phyloP scores from a whole-genome alignment of 2,329 filamentous ascomycete species.

The Aurifilum marmelostoma region DNA sequence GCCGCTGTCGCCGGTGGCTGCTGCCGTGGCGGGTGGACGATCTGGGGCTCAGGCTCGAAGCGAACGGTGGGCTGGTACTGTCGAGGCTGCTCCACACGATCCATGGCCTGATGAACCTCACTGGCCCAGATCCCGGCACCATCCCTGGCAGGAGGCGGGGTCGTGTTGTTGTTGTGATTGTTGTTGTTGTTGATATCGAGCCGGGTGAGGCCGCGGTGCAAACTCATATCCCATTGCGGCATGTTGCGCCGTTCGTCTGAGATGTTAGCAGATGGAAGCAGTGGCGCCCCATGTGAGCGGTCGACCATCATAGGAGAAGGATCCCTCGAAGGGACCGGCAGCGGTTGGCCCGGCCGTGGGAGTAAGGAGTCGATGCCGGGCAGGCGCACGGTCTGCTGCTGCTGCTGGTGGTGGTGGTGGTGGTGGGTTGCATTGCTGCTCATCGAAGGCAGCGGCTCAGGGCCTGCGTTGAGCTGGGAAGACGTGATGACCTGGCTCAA shows the following conservation, averaged over 20 bases:
- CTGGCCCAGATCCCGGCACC: conserved; percentile 59
- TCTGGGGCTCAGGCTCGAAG: conserved; percentile 54
- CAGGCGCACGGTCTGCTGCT: conserved; percentile 66
- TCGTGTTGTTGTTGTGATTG: conserved; percentile 45
- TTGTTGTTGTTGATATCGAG: conserved; percentile 63
- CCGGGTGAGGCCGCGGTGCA: conserved; percentile 68
- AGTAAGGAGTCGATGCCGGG: conserved; percentile 94
- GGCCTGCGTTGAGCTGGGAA: conserved; percentile 59
- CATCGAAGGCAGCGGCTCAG: conserved; percentile 52
- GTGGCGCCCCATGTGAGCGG: conserved; percentile 43
- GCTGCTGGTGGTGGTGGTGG: conserved; percentile 47
- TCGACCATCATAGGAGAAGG: conserved; percentile 82
- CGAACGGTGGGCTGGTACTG: conserved; percentile 53
- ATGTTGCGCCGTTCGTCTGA: conserved; percentile 54
- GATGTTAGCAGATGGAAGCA: conserved; percentile 39
- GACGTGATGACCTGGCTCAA: conserved; percentile 77
- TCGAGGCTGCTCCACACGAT: conserved; percentile 57
- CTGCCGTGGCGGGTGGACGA: conserved; percentile 34
- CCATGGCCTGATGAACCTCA: conserved; percentile 58
- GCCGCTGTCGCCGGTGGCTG: background rate
- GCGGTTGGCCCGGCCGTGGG: conserved; percentile 66
- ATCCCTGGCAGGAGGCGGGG: conserved; percentile 51
- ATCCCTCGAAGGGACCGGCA: conserved; percentile 65
- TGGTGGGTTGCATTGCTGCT: conserved; percentile 47
- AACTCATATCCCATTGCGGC: conserved; percentile 66